Conservation (phyloP, 495 filamentous ascomycete genomes). For the Neurospora sublineolata region DNA sequence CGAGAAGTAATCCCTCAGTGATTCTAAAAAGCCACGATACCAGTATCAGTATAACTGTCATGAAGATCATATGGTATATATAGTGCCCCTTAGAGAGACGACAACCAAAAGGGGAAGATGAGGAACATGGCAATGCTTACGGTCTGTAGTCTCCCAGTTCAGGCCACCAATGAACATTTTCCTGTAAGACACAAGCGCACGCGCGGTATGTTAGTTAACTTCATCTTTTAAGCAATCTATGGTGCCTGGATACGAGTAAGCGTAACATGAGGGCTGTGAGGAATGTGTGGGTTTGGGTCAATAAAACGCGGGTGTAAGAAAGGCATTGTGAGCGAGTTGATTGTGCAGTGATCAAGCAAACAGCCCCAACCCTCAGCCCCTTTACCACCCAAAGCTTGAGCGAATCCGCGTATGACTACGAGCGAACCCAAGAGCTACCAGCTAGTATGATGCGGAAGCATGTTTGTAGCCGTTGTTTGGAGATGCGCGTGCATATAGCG, state of each 20-base stretch:
- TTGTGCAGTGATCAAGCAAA: background rate
- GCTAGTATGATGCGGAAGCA: background rate
- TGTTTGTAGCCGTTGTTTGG: background rate
- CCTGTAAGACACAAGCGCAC: constrained; percentile 32
- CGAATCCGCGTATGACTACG: background rate
- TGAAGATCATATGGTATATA: background rate
- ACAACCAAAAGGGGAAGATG: background rate
- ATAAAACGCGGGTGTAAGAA: background rate
- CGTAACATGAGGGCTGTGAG: background rate
- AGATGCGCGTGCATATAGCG: background rate
- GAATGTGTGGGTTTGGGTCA: background rate
- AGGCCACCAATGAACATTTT: constrained; percentile 99
- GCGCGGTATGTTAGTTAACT: constrained; percentile 21
- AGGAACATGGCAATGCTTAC: constrained; percentile 43
- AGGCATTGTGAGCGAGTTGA: background rate
- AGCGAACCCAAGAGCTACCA: background rate
- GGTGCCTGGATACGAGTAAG: background rate
- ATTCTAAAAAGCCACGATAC: constrained; percentile 47
- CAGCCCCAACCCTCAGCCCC: background rate
- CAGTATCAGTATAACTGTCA: background rate
- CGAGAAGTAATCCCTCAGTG: constrained; percentile 95
- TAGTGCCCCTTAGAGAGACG: background rate
- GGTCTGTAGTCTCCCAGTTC: constrained; percentile 98
- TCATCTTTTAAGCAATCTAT: background rate
- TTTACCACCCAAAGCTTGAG: background rate